phyloP scores from a whole-genome alignment of 2,329 filamentous ascomycete species.

The Verticillium nubilum region DNA sequence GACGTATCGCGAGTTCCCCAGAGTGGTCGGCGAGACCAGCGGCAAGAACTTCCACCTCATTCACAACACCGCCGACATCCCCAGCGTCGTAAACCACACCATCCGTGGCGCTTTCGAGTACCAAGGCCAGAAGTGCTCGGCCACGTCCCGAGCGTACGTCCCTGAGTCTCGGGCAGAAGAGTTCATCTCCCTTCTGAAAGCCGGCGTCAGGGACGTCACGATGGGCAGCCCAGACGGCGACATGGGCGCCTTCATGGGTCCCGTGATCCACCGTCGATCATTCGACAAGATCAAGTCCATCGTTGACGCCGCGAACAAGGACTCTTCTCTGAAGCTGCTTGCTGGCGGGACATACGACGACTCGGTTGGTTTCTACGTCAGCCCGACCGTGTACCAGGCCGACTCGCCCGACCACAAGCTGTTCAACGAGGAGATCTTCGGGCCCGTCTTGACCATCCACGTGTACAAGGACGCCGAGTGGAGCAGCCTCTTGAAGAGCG shows the following conservation, averaged over 20 bases:
- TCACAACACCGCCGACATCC: constrained; percentile 38
- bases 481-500: constrained; percentile 24
- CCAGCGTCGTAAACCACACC: constrained; percentile 39
- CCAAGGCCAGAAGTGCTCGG: constrained; percentile 47
- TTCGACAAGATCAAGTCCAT: constrained; percentile 38
- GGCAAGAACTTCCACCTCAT: constrained; percentile 50
- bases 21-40: constrained; percentile 44
- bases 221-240: constrained; percentile 22
- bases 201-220: constrained; percentile 18
- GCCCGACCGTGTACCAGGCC: constrained; percentile 40
- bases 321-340: constrained; percentile 34
- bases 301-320: constrained; percentile 38
- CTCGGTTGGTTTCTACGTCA: constrained; percentile 36
- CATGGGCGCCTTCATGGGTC: constrained; percentile 35
- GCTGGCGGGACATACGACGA: constrained; percentile 37
- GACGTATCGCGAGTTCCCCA: constrained; percentile 30
- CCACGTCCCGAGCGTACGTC: constrained; percentile 49
- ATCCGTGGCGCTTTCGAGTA: constrained; percentile 45
- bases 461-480: constrained; percentile 42
- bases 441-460: constrained; percentile 38
- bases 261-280: constrained; percentile 41
- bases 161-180: constrained; percentile 37
- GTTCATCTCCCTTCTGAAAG: constrained; percentile 15
- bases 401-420: constrained; percentile 34
- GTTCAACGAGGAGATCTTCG: constrained; percentile 42